These are phyloP conservation scores for Cladophialophora chaetospira DNA, from an alignment of 2,329 filamentous ascomycete genomes.

Conservation along the genomic window DNA sequence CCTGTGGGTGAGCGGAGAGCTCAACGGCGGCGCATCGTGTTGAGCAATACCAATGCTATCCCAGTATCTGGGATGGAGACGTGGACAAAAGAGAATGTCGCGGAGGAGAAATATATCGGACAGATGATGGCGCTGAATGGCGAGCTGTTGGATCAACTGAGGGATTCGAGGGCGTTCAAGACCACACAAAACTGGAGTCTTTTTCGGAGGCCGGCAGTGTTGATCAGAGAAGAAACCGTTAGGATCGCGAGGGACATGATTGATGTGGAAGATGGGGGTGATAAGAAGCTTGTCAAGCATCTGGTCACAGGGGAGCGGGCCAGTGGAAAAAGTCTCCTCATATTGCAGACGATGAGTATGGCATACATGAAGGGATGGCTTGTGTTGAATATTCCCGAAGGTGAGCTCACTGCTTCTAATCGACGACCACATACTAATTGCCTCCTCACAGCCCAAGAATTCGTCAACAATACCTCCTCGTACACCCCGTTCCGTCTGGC, in stretches of 20 bases:
- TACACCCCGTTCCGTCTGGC: conserved; percentile 66
- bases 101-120: conserved; percentile 59
- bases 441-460: conserved; percentile 66
- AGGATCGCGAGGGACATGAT: conserved; percentile 68
- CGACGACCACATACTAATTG: neutral
- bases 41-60: conserved; percentile 92
- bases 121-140: conserved; percentile 68
- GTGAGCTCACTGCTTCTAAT: conserved; percentile 54
- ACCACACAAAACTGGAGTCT: conserved; percentile 82
- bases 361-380: conserved; percentile 83
- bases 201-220: conserved; percentile 76
- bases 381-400: conserved; percentile 85
- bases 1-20: conserved; percentile 81
- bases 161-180: conserved; percentile 89
- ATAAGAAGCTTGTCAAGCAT: conserved; percentile 50
- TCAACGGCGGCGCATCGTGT: conserved; percentile 81
- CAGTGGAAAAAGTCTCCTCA: conserved; percentile 82
- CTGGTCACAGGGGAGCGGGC: conserved; percentile 73
- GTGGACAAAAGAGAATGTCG: conserved; percentile 58
- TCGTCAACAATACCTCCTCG: conserved; percentile 77
- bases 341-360: conserved; percentile 81
- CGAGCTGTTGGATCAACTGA: conserved; percentile 73
- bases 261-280: conserved; percentile 48
- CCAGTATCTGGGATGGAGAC: conserved; percentile 69
- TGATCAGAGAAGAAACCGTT: conserved; percentile 78